These are phyloP conservation scores for Clonostachys byssicola DNA, from an alignment of 2,329 filamentous ascomycete genomes.

Conservation along the genomic window DNA sequence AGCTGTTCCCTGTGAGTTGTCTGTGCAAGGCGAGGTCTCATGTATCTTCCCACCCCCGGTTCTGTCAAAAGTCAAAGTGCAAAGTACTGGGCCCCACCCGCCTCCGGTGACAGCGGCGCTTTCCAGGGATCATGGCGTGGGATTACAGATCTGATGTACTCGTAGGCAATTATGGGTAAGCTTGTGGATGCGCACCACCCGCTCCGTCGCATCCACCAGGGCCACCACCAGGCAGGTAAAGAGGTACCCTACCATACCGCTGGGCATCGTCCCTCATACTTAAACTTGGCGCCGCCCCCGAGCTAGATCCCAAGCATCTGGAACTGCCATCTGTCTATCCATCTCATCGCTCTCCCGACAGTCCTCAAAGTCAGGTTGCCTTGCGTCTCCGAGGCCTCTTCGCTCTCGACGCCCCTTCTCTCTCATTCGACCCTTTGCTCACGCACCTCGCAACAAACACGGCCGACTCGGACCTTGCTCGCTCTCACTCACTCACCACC, in stretches of 20 bases:
- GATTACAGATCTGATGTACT: constrained; percentile 4
- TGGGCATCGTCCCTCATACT: constrained; percentile 1
- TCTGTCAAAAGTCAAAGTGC: too few species aligned
- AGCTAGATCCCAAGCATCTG: constrained; percentile 1
- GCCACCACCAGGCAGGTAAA: neutral
- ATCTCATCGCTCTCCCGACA: neutral
- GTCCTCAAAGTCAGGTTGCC: neutral
- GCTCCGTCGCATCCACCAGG: neutral
- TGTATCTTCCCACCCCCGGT: too few species aligned
- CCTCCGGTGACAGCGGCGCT: neutral
- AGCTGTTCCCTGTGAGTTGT: too few species aligned
- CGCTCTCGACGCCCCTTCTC: too few species aligned
- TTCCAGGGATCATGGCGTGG: constrained; percentile 4
- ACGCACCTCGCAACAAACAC: neutral
- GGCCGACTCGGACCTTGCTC: neutral
- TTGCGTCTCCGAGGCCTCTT: neutral
- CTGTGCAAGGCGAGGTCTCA: too few species aligned
- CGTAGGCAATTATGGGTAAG: neutral
- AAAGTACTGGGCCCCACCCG: neutral
- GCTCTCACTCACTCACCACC: neutral
- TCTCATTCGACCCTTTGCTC: too few species aligned
- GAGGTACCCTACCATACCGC: neutral
- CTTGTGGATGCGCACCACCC: neutral
- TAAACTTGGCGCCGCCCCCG: constrained; percentile 3
- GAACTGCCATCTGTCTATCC: neutral